Conservation (phyloP, 2,329 filamentous ascomycete genomes). For the Xylaria sp. region DNA sequence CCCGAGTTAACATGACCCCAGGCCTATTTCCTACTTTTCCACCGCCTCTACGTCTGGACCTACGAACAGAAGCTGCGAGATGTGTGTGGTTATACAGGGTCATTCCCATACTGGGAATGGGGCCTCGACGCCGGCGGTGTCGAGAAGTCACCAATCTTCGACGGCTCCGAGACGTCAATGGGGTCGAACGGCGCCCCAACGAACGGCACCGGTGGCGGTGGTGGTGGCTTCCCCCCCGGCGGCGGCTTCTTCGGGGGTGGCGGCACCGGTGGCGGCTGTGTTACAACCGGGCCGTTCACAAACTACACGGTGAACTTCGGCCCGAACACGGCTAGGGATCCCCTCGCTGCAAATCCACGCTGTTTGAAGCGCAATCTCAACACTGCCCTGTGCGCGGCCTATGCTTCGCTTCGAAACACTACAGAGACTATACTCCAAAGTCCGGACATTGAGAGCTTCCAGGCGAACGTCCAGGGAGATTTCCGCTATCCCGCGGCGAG, state of each 20-base stretch:
- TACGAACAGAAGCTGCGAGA: slow-evolving; percentile 52
- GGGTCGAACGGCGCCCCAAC: slow-evolving; percentile 57
- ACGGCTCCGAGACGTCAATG: slow-evolving; percentile 58
- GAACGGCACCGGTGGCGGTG: slow-evolving; percentile 28
- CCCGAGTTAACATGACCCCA: slow-evolving; percentile 16
- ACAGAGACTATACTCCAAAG: slow-evolving; percentile 53
- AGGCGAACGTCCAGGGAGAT: slow-evolving; percentile 56
- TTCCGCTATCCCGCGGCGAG: slow-evolving; percentile 46
- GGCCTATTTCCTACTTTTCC: slow-evolving; percentile 54
- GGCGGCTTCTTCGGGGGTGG: slow-evolving; percentile 53
- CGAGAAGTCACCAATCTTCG: slow-evolving; percentile 57
- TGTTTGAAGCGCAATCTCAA: slow-evolving; percentile 58
- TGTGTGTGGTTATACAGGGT: slow-evolving; percentile 52
- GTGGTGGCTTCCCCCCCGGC: slow-evolving; percentile 32
- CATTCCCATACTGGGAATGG: slow-evolving; percentile 52
- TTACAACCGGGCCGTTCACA: slow-evolving; percentile 59
- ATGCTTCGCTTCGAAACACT: slow-evolving; percentile 49
- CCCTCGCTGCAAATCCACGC: slow-evolving; percentile 55
- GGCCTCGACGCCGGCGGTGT: slow-evolving; percentile 52
- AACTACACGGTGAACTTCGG: slow-evolving; percentile 56
- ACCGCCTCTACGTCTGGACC: slow-evolving; percentile 52
- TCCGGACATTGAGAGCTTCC: slow-evolving; percentile 53
- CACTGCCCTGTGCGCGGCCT: slow-evolving; percentile 47
- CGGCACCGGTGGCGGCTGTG: slow-evolving; percentile 65
- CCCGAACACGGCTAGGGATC: slow-evolving; percentile 47